Conservation (phyloP, 805 yeast species). For the Candida arabinofermentans region DNA sequence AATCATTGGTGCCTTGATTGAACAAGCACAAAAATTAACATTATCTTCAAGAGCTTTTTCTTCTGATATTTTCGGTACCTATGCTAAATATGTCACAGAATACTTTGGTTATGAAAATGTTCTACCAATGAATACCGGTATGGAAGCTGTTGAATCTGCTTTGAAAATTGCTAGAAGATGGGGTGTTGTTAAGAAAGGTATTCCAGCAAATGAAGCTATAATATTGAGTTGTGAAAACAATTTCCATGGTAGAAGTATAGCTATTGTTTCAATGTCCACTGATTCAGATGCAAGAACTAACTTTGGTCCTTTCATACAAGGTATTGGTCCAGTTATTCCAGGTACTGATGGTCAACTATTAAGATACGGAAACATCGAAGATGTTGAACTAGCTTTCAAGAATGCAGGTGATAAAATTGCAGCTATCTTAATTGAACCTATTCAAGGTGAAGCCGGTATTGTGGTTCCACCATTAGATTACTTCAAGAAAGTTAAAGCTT, state of each 20-base stretch:
- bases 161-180: slow-evolving; percentile 93
- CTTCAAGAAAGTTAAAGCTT: slow-evolving; percentile 62
- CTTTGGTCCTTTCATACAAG: slow-evolving; percentile 85
- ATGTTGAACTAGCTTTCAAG: slow-evolving; percentile 75
- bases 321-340: slow-evolving; percentile 82
- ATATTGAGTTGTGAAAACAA: slow-evolving; percentile 83
- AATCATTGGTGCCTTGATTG: slow-evolving; percentile 76
- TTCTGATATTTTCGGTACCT: slow-evolving; percentile 80
- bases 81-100: slow-evolving; percentile 84
- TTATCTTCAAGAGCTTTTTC: slow-evolving; percentile 91
- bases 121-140: slow-evolving; percentile 98
- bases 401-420: slow-evolving; percentile 87
- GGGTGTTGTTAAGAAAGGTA: slow-evolving; percentile 89
- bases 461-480: slow-evolving; percentile 88
- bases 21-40: slow-evolving; percentile 82
- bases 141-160: slow-evolving; percentile 97
- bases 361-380: slow-evolving; percentile 84
- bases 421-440: slow-evolving; percentile 89
- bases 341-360: slow-evolving; percentile 57
- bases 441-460: slow-evolving; percentile 98
- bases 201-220: slow-evolving; percentile 79
- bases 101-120: slow-evolving; percentile 89
- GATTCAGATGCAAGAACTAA: slow-evolving; percentile 87
- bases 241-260: slow-evolving; percentile 96
- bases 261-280: slow-evolving; percentile 93